These are phyloP conservation scores for Niveomyces coronatus DNA, from an alignment of 2,329 filamentous ascomycete species.

Conservation along the genomic window DNA sequence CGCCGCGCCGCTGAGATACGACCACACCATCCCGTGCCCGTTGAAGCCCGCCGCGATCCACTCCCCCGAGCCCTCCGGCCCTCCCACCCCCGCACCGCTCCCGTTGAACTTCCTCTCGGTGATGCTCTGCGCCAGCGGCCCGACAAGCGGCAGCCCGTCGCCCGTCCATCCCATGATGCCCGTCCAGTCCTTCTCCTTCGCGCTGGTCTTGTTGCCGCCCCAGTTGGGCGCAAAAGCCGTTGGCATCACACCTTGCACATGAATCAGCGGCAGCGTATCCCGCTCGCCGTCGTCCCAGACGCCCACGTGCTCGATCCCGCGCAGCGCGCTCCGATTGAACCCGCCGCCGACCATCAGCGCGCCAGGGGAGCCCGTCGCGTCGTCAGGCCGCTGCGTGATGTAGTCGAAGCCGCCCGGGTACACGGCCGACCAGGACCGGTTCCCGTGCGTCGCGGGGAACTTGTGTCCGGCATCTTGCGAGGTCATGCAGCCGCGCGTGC, in stretches of 20 bases:
- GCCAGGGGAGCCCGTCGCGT: conserved; percentile 19
- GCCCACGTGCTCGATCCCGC: conserved; percentile 37
- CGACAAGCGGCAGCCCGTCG: conserved; percentile 40
- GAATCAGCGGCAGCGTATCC: conserved; percentile 28
- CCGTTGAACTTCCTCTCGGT: conserved; percentile 10
- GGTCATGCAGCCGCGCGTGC: conserved; percentile 38
- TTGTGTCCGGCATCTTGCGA: conserved; percentile 31
- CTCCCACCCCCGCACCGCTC: conserved; percentile 4
- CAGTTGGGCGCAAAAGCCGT: conserved; percentile 30
- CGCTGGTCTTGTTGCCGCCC: conserved; percentile 18
- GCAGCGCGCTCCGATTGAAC: conserved; percentile 29
- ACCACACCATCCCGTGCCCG: conserved; percentile 44
- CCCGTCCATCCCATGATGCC: conserved; percentile 38
- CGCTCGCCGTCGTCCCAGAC: conserved; percentile 33
- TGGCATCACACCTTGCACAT: conserved; percentile 31
- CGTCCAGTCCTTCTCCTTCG: conserved; percentile 33
- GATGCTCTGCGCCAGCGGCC: conserved; percentile 20
- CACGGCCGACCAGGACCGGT: conserved; percentile 40
- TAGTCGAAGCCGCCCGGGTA: conserved; percentile 41
- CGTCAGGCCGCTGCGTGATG: conserved; percentile 34
- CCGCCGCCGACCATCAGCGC: conserved; percentile 48
- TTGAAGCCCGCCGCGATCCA: conserved; percentile 43
- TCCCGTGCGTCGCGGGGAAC: conserved; percentile 22
- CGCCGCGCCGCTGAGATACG: conserved; percentile 40
- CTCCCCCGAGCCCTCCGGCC: conserved; percentile 23